Conservation (phyloP, 352 stramenopile genomes). For the Globisporangium spiculum region DNA sequence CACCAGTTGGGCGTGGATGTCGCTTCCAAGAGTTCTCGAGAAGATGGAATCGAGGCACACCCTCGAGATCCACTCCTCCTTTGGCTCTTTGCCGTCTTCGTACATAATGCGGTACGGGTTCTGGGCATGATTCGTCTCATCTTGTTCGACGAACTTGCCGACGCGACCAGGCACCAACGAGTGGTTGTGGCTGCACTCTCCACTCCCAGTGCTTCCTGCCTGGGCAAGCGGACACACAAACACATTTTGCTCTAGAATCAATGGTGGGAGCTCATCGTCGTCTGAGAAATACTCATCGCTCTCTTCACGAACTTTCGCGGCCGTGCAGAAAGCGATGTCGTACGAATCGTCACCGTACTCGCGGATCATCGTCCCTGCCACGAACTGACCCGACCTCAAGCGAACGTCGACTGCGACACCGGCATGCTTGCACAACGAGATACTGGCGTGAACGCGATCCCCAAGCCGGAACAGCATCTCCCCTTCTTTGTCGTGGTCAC, state of each 20-base stretch:
- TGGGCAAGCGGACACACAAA: constrained; percentile 36
- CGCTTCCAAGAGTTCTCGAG: constrained; percentile 21
- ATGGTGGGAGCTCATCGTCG: constrained; percentile 37
- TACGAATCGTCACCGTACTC: constrained; percentile 41
- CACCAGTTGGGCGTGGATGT: constrained; percentile 31
- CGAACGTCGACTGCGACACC: constrained; percentile 47
- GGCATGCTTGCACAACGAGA: constrained; percentile 36
- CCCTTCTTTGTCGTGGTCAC: not conserved
- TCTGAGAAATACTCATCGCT: constrained; percentile 37
- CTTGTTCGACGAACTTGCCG: constrained; percentile 29
- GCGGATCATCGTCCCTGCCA: constrained; percentile 40
- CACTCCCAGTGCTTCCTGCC: not conserved
- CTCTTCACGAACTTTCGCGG: constrained; percentile 34
- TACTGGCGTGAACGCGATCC: constrained; percentile 31
- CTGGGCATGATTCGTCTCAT: constrained; percentile 22
- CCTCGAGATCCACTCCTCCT: constrained; percentile 30
- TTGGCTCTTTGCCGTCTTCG: constrained; percentile 23
- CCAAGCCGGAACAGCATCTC: constrained; percentile 25
- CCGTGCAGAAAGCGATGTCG: constrained; percentile 42
- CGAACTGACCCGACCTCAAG: constrained; percentile 28
- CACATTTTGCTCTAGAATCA: constrained; percentile 26
- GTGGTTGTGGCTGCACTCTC: constrained; percentile 1
- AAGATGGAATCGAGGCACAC: constrained; percentile 39
- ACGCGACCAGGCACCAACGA: constrained; percentile 24
- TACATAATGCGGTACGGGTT: constrained; percentile 35